Percentiles rank a stretch among this genome's conserved stretches.
Evolutionary conservation across 1,284 basidiomycete genomes (phyloP).

Genomic region (Irpex sp.): DNA sequence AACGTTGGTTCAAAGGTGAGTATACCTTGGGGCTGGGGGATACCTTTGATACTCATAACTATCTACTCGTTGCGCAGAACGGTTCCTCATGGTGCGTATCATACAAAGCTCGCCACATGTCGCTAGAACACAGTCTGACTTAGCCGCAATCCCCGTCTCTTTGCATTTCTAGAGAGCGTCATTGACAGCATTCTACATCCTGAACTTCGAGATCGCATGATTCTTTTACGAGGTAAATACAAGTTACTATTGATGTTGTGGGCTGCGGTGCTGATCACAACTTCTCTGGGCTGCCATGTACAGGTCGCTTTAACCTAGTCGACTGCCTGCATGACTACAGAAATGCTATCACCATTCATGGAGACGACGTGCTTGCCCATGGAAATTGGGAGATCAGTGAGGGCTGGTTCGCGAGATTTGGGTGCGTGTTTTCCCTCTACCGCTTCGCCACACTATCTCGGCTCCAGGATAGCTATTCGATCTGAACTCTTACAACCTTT

Average conservation of each 20-base stretch:
- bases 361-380: constrained; percentile 86
- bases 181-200: constrained; percentile 88
- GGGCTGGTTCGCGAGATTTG: constrained; percentile 76
- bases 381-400: constrained; percentile 87
- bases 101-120: neutral
- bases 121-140: too few relatives aligned
- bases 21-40: neutral
- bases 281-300: neutral
- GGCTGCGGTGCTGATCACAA: too few relatives aligned
- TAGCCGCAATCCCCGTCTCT: too few relatives aligned
- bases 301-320: constrained; percentile 74
- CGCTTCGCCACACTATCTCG: neutral
- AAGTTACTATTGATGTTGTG: too few relatives aligned
- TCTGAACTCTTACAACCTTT: neutral
- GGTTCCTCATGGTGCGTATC: constrained; percentile 71
- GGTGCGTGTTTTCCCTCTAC: constrained; percentile 37
- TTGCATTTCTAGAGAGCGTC: constrained; percentile 59
- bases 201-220: constrained; percentile 85
- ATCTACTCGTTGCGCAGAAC: constrained; percentile 42
- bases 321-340: constrained; percentile 75
- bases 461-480: too few relatives aligned
- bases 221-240: constrained; percentile 63
- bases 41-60: neutral
- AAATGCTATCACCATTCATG: constrained; percentile 69
- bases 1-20: constrained; percentile 77